Evolutionary conservation across 306 rosid species (phyloP), one percentile per base, ranked within the genome.

Genomic region (Bauhinia variegata): DNA sequence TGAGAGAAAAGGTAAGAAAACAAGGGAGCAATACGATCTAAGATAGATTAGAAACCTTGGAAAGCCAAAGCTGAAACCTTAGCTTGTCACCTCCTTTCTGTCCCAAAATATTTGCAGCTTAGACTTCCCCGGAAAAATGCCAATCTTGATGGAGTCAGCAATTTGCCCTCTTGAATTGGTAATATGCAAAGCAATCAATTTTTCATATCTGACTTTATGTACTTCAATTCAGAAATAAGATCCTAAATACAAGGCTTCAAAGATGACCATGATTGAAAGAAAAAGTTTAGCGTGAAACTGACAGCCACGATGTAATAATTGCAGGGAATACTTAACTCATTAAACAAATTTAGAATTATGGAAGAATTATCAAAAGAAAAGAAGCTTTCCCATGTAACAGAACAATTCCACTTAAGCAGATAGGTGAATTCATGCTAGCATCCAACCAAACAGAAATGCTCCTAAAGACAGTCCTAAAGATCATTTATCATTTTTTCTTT

Each of bases 111-210:
- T 70, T 65, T 41, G 78, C 75, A 73, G 68, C 70, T n/a, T 62
- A 36, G 61, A 60, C 74, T 51, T 75, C 60, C 68, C 49, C 30
- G 52, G 14, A 43, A 67, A 38, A 61, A 72, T 36, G 42, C 38
- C 54, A 17, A 39, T 75, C 77, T 74, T 67, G 74, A 65, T 67
- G 79, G 62, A 68, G 63, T 72, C 87, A 65, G 74, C 79, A 56
- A 59, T 68, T 49, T 65, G 10, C 60, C 34, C 43, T 44, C 84
- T 75, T 59, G 36, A 72, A 75, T 64, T 51, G 58, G 32, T 51
- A 73, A 83, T 9, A 77, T 33, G 73, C 7, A 63, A 68, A 63
- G 54, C 56, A 76, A 54, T 68, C 67, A 79, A 60, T 43, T 32
- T 60, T 71, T 30, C 46, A 51, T 15, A 43, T 51, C 7, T n/a